These are phyloP conservation scores for Solanum dulcamara DNA, from an alignment of 257 asterid genomes.

Conservation along the genomic window DNA sequence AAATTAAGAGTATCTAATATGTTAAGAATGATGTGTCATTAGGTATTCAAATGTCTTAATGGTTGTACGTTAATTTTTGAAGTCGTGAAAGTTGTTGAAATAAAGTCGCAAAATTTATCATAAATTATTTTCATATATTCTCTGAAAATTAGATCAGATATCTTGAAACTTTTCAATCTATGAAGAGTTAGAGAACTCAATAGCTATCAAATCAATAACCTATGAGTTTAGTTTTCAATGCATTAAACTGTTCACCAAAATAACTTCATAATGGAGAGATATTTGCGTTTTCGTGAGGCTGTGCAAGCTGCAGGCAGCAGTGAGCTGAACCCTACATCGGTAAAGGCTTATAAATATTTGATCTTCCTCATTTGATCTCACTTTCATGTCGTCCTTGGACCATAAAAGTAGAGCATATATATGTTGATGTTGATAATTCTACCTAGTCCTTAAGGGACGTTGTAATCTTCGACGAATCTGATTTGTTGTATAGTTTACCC, in stretches of 20 bases:
- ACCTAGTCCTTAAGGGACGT: background rate
- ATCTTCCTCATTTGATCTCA: background rate
- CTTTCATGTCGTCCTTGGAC: background rate
- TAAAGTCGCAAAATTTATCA: rapidly evolving
- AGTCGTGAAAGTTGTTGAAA: background rate
- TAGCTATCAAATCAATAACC: background rate
- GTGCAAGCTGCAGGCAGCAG: background rate
- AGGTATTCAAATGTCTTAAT: too few relatives aligned
- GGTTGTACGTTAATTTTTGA: background rate
- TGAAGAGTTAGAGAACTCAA: background rate
- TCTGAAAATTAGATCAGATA: background rate
- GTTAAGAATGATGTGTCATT: too few relatives aligned
- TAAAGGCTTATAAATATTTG: background rate
- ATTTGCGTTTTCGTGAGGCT: background rate
- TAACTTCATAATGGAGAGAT: background rate
- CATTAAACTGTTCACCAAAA: background rate
- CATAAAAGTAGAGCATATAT: background rate
- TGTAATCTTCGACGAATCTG: background rate
- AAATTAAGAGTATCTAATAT: background rate
- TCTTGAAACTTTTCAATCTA: background rate
- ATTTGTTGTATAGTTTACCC: background rate
- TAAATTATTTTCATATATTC: background rate
- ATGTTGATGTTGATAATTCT: background rate
- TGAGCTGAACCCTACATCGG: background rate
- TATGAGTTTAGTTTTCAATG: background rate